A percentile compares a stretch with the other conserved stretches of the same genome.
These are phyloP conservation scores for Mycosphaerelloides madeirae DNA, from an alignment of 2,329 filamentous ascomycete species.

Conservation along the genomic window DNA sequence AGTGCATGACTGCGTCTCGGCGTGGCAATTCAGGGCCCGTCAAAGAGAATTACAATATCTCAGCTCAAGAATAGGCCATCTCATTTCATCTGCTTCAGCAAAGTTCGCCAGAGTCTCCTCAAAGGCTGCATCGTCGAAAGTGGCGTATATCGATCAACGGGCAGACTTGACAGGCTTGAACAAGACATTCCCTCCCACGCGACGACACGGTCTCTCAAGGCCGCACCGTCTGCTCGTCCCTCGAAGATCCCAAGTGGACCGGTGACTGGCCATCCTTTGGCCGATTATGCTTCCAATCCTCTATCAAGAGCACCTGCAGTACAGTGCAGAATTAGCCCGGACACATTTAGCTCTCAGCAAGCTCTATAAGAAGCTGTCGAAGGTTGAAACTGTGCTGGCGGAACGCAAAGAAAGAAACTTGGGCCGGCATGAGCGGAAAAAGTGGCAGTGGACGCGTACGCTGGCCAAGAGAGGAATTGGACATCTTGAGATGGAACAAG, in stretches of 20 bases:
- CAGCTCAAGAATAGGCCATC: slow-evolving; percentile 18
- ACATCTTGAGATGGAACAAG: slow-evolving; percentile 22
- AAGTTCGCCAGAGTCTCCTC: slow-evolving; percentile 14
- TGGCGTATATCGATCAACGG: background rate
- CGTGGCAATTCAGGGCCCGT: slow-evolving; percentile 19
- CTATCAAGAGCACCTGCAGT: slow-evolving; percentile 24
- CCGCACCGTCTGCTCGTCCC: slow-evolving; percentile 1
- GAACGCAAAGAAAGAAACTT: slow-evolving; percentile 20
- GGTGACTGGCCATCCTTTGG: slow-evolving; percentile 11
- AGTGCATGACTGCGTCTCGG: slow-evolving; percentile 12
- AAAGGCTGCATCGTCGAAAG: background rate
- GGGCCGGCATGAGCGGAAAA: slow-evolving; percentile 27
- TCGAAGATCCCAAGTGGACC: slow-evolving; percentile 7
- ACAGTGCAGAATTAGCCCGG: slow-evolving; percentile 24
- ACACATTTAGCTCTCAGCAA: slow-evolving; percentile 27
- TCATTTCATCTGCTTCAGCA: slow-evolving; percentile 15
- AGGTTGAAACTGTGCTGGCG: slow-evolving; percentile 19
- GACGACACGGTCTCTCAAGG: slow-evolving; percentile 25
- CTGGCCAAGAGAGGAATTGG: slow-evolving; percentile 20
- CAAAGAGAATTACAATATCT: slow-evolving; percentile 21
- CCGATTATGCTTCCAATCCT: slow-evolving; percentile 23
- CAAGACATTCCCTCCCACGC: slow-evolving; percentile 8
- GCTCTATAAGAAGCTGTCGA: slow-evolving; percentile 26
- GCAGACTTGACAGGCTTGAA: slow-evolving; percentile 1
- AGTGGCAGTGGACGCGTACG: slow-evolving; percentile 24